phyloP scores from a whole-genome alignment of 495 filamentous ascomycete genomes.

The Penicillium egyptiacum region DNA sequence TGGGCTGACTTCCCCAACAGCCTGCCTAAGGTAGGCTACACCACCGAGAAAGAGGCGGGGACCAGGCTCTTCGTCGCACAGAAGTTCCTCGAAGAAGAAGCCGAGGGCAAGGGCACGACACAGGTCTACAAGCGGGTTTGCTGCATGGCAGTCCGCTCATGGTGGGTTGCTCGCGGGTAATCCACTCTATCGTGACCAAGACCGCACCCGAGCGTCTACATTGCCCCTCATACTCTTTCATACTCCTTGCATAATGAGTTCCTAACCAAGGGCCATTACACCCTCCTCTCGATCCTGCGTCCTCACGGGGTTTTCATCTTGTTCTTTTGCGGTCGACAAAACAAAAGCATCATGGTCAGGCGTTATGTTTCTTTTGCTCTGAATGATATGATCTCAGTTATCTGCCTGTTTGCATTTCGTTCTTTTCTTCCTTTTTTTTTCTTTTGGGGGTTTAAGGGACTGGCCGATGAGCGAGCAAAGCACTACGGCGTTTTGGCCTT shows the following conservation, averaged over 20 bases:
- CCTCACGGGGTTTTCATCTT: conserved; percentile 9
- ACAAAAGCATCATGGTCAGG: conserved; percentile 35
- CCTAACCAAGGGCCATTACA: not conserved
- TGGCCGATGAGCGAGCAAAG: conserved; percentile 28
- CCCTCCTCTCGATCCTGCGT: conserved; percentile 10
- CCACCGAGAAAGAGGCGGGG: conserved; percentile 68
- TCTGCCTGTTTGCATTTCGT: conserved; percentile 8
- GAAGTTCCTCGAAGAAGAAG: conserved; percentile 76
- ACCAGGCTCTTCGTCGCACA: conserved; percentile 77
- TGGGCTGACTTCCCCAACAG: conserved; percentile 64
- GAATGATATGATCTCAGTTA: conserved; percentile 11
- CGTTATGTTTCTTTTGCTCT: conserved; percentile 17
- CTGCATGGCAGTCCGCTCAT: conserved; percentile 64
- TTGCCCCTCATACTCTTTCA: conserved; percentile 12
- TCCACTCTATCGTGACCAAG: not conserved
- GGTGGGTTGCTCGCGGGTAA: conserved; percentile 49
- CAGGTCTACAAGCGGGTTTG: conserved; percentile 78
- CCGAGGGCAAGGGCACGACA: conserved; percentile 67
- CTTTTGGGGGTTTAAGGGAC: conserved; percentile 20
- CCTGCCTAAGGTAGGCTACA: conserved; percentile 55
- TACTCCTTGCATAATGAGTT: conserved; percentile 15
- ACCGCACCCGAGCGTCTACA: not conserved
- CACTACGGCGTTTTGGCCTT: conserved; percentile 30
- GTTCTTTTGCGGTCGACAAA: conserved; percentile 15
- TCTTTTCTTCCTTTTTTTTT: conserved; percentile 10